Evolutionary conservation across 2,329 filamentous ascomycete species (phyloP).

Genomic region (Ceratocystiopsis minuta): DNA sequence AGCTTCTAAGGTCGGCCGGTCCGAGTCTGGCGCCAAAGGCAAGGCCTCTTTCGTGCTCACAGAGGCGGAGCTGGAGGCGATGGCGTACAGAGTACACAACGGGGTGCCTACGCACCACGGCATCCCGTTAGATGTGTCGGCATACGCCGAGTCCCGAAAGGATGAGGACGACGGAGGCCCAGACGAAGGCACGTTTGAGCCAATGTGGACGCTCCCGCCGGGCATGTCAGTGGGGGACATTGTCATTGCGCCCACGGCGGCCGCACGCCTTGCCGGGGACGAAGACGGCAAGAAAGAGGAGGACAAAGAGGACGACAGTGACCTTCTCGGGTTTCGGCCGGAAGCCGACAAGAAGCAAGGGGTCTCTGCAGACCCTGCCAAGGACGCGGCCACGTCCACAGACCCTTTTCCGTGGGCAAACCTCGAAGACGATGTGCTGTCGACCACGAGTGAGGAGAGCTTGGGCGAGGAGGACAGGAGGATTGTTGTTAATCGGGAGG

Average conservation of each 20-base stretch:
- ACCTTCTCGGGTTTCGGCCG: background rate
- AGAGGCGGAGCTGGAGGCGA: slow-evolving; percentile 7
- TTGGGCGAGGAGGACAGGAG: background rate
- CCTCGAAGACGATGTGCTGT: background rate
- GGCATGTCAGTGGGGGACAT: slow-evolving; percentile 6
- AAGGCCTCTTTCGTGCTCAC: background rate
- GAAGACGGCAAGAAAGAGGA: background rate
- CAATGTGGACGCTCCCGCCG: slow-evolving; percentile 8
- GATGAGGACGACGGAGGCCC: slow-evolving; percentile 3
- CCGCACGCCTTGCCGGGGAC: no score
- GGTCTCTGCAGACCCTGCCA: no score
- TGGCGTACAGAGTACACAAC: slow-evolving; percentile 13
- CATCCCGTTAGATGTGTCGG: slow-evolving; percentile 8
- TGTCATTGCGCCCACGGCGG: slow-evolving; percentile 2
- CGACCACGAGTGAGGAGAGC: background rate
- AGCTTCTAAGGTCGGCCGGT: background rate
- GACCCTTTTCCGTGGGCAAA: background rate
- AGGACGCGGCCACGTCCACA: no score
- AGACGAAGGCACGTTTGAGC: slow-evolving; percentile 4
- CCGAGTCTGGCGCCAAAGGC: background rate
- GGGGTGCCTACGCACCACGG: slow-evolving; percentile 17
- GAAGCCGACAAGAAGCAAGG: no score
- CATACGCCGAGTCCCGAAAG: slow-evolving; percentile 1
- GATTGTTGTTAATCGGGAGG: no score
- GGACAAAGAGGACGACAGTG: background rate